Percentiles rank a stretch among this genome's conserved stretches.
Conservation (phyloP, 1,139 yeast genomes). For the Candida sp. region DNA sequence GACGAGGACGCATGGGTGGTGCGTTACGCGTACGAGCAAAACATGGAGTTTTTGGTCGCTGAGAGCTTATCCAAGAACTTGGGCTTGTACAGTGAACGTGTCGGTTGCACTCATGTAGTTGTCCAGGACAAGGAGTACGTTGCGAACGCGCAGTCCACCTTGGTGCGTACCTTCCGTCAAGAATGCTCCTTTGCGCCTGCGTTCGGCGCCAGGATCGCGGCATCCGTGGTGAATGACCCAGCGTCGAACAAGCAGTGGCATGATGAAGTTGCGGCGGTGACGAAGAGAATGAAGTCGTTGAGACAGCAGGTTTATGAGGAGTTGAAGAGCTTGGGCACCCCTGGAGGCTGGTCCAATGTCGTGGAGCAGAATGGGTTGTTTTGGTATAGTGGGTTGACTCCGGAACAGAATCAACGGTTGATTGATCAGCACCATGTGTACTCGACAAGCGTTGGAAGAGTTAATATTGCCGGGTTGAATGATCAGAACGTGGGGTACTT, state of each 20-base stretch:
- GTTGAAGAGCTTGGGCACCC: slow-evolving; percentile 37
- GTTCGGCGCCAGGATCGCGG: slow-evolving; percentile 47
- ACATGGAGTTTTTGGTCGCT: slow-evolving; percentile 36
- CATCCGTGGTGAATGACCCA: slow-evolving; percentile 26
- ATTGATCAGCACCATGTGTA: slow-evolving; percentile 40
- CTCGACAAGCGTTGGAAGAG: slow-evolving; percentile 41
- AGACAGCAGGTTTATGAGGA: slow-evolving; percentile 30
- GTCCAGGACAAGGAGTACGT: slow-evolving; percentile 24
- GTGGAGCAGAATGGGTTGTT: slow-evolving; percentile 43
- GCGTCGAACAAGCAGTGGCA: slow-evolving; percentile 36
- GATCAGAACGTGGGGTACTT: slow-evolving; percentile 37
- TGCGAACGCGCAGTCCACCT: slow-evolving; percentile 26
- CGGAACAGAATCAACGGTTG: slow-evolving; percentile 33
- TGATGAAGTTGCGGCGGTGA: slow-evolving; percentile 32
- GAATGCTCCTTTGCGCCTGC: slow-evolving; percentile 53
- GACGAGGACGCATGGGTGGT: slow-evolving; percentile 34
- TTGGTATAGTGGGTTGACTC: slow-evolving; percentile 47
- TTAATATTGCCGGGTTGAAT: slow-evolving; percentile 49
- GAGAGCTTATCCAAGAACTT: slow-evolving; percentile 50
- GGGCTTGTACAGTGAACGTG: slow-evolving; percentile 51
- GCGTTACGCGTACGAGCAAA: slow-evolving; percentile 24
- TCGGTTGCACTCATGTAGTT: slow-evolving; percentile 45
- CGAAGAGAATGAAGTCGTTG: slow-evolving; percentile 31
- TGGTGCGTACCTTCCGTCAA: slow-evolving; percentile 36
- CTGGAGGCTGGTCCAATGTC: slow-evolving; percentile 48